Evolutionary conservation across 805 yeast genomes (phyloP), one percentile per base, ranked within the genome.

Genomic region (Suhomyces xylopsoci): DNA sequence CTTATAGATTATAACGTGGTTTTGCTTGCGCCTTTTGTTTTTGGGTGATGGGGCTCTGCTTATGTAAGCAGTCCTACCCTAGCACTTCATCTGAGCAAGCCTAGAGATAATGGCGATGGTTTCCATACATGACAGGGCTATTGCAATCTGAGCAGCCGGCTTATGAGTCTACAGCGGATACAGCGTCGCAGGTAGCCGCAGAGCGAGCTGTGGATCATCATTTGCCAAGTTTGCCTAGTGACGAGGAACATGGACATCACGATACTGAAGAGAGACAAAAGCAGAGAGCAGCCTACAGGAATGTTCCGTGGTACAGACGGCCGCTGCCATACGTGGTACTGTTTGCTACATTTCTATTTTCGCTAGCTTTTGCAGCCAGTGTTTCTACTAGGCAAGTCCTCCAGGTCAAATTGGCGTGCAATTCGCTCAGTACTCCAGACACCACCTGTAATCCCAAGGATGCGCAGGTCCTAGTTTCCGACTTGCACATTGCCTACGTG

Each of bases 291-390:
- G 50, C 69, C 84, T 81, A 81, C 61, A 63, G 69, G 53, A 52
- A 70, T 2, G 51, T 81, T 26, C 73, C 74, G 17, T 85, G 89
- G 87, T 66, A 77, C 51, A 71, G 70, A 28, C 70, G 85, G 43
- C 92, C 92, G 0, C 78, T 86, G 2, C 67, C 82, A 6, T 57
- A 68, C n/a, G 71, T 81, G 68, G 62, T 85, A 9, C 74, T 83
- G 24, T 40, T 71, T 1, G 63, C 76, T 1, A 44, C 78, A 2
- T 74, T 82, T 40, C 45, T 80, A 4, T 66, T 70, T 51, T 71
- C 83, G 7, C 62, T 83, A 47, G 68, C 81, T 68, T 8, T 60
- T 62, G 51, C 70, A 68, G 55, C 67, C 59, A 59, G 73, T 68
- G 67, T 63, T 56, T 47, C 83, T 62, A 54, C 76, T 64, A 41